Percentiles rank a stretch among this genome's conserved stretches.
Conservation (phyloP, 768 basidiomycete species). For the Clavaria fumosa region DNA sequence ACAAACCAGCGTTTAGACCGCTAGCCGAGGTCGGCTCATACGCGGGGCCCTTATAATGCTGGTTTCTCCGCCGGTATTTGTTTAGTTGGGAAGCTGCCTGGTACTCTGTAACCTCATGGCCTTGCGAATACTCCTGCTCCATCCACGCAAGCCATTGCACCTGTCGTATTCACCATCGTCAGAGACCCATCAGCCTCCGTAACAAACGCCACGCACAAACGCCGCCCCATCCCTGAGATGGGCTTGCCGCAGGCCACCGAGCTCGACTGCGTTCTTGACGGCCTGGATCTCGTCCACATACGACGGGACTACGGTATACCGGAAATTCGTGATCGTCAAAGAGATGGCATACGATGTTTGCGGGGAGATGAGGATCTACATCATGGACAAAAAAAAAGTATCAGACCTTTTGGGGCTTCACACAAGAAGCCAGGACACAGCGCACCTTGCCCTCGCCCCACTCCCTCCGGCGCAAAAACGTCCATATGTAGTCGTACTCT, state of each 20-base stretch:
- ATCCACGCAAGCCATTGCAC: conserved; percentile 86
- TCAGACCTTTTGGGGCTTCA: too few relatives aligned
- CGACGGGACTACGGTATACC: conserved; percentile 60
- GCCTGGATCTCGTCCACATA: conserved; percentile 66
- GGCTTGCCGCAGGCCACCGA: conserved; percentile 63
- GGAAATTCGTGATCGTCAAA: conserved; percentile 69
- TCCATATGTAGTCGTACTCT: conserved; percentile 69
- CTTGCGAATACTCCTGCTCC: conserved; percentile 61
- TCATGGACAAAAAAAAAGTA: conserved; percentile 4
- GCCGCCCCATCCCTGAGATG: conserved; percentile 86
- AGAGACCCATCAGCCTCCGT: too few relatives aligned
- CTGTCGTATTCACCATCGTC: conserved; percentile 17
- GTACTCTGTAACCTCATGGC: conserved; percentile 81
- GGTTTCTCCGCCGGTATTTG: conserved; percentile 54
- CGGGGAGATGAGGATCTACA: conserved; percentile 54
- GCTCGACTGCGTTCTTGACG: conserved; percentile 77
- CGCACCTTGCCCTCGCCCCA: conserved; percentile 71
- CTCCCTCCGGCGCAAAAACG: conserved; percentile 54
- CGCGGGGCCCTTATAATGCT: conserved; percentile 70
- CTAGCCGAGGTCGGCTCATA: conserved; percentile 84
- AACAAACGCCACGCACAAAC: conserved; percentile 51
- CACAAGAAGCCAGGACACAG: too few relatives aligned
- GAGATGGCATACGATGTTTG: conserved; percentile 74
- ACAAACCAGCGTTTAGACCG: conserved; percentile 56
- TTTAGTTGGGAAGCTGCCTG: conserved; percentile 78